These are phyloP conservation scores for Mytilinidion resinicola DNA, from an alignment of 495 filamentous ascomycete genomes.

Conservation along the genomic window DNA sequence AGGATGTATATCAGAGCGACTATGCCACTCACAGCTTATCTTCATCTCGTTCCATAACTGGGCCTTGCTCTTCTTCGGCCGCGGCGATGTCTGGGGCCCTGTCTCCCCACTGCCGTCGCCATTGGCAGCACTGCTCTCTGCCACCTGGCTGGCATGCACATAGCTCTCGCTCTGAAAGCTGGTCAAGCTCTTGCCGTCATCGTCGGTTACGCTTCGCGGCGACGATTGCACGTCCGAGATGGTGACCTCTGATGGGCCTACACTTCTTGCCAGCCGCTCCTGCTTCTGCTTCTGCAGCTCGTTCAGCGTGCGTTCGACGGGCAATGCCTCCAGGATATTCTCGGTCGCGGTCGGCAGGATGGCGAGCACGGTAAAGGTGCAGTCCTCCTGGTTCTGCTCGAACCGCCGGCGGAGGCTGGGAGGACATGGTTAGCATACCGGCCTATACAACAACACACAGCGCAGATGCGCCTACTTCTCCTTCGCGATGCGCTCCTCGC, in stretches of 20 bases:
- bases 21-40: conserved; percentile 66
- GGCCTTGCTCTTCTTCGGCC: conserved; percentile 71
- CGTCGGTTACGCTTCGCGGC: conserved; percentile 71
- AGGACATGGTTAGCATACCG: not conserved
- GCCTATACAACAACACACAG: not conserved
- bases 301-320: conserved; percentile 81
- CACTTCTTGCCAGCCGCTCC: conserved; percentile 57
- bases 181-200: conserved; percentile 70
- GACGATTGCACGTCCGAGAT: conserved; percentile 60
- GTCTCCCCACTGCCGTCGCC: conserved; percentile 19
- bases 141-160: conserved; percentile 70
- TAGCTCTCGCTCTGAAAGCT: conserved; percentile 75
- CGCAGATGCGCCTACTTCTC: conserved; percentile 67
- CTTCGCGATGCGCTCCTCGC: conserved; percentile 84
- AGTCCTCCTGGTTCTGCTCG: conserved; percentile 98
- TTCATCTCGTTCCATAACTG: conserved; percentile 98
- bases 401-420: conserved; percentile 84
- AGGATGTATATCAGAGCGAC: conserved; percentile 2
- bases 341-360: conserved; percentile 84
- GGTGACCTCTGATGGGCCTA: conserved; percentile 43
- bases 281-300: conserved; percentile 94
- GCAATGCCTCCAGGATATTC: conserved; percentile 78
- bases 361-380: conserved; percentile 95
- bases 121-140: conserved; percentile 38
- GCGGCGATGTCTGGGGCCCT: conserved; percentile 30